phyloP scores from a whole-genome alignment of 805 yeast genomes.

The Cyberlindnera americana region DNA sequence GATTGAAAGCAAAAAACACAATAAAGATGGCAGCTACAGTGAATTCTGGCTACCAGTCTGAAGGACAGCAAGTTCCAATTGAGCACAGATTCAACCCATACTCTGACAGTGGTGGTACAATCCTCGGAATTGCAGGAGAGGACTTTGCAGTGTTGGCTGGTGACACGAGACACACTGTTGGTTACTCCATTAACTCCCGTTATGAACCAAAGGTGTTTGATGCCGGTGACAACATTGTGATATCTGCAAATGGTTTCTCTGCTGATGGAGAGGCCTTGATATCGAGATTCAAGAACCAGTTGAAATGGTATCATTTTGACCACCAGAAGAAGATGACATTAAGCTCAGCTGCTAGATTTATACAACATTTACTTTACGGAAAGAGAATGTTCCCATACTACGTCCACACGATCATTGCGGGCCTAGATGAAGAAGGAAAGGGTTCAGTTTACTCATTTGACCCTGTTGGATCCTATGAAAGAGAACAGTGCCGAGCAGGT shows the following conservation, averaged over 20 bases:
- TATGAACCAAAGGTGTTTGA: constrained; percentile 86
- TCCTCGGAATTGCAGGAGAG: constrained; percentile 95
- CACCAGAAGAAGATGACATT: constrained; percentile 70
- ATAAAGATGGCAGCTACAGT: constrained; percentile 38
- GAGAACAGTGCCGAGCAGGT: constrained; percentile 96
- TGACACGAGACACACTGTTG: constrained; percentile 95
- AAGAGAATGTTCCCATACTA: constrained; percentile 96
- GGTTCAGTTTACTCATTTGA: constrained; percentile 96
- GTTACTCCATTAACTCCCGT: constrained; percentile 90
- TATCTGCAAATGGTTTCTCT: constrained; percentile 94
- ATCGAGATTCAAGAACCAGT: constrained; percentile 57
- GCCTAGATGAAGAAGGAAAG: constrained; percentile 79
- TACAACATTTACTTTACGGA: constrained; percentile 86
- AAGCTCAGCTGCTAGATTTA: constrained; percentile 79
- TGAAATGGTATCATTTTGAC: constrained; percentile 92
- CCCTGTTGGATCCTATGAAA: constrained; percentile 96
- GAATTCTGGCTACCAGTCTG: constrained; percentile 65
- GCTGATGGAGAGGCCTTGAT: constrained; percentile 91
- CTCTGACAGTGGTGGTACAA: constrained; percentile 95
- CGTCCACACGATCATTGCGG: constrained; percentile 92
- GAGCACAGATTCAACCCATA: constrained; percentile 93
- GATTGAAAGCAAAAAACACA: not conserved
- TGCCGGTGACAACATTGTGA: constrained; percentile 81
- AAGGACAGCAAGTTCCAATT: constrained; percentile 57
- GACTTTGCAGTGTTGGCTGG: constrained; percentile 97